Conservation (phyloP, 805 yeast species). For the Torulaspora microellipsoides region DNA sequence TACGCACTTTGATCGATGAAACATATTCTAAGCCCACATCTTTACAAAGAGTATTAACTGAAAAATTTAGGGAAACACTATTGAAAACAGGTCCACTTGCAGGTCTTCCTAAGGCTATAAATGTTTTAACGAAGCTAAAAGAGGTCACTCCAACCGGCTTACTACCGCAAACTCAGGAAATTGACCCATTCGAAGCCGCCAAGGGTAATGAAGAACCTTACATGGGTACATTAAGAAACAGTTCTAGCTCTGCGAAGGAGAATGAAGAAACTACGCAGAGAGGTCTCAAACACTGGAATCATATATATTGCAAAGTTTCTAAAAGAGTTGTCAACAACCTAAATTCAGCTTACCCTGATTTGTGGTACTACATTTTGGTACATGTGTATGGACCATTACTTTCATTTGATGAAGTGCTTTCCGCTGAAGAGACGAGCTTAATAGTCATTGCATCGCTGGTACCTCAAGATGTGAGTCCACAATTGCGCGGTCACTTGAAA, state of each 20-base stretch:
- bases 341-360: constrained; percentile 75
- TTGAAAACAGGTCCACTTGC: constrained; percentile 73
- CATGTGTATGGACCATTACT: constrained; percentile 76
- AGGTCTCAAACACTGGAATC: constrained; percentile 68
- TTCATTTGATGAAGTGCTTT: constrained; percentile 58
- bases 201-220: constrained; percentile 17
- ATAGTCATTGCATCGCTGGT: constrained; percentile 74
- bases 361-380: constrained; percentile 66
- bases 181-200: constrained; percentile 27
- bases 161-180: constrained; percentile 16
- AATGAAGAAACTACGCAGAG: constrained; percentile 27
- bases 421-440: constrained; percentile 67
- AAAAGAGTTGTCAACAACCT: constrained; percentile 62
- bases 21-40: constrained; percentile 21
- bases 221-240: constrained; percentile 12
- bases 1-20: constrained; percentile 15
- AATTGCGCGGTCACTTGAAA: constrained; percentile 80
- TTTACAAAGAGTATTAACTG: constrained; percentile 36
- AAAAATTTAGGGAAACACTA: constrained; percentile 68
- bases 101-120: constrained; percentile 83
- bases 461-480: constrained; percentile 93
- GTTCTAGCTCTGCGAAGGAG: constrained; percentile 4
- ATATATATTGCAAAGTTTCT: constrained; percentile 72
- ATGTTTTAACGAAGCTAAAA: constrained; percentile 61
- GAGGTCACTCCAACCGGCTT: constrained; percentile 57